These are phyloP conservation scores for Lindgomyces ingoldianus DNA, from an alignment of 495 filamentous ascomycete species.

Conservation along the genomic window DNA sequence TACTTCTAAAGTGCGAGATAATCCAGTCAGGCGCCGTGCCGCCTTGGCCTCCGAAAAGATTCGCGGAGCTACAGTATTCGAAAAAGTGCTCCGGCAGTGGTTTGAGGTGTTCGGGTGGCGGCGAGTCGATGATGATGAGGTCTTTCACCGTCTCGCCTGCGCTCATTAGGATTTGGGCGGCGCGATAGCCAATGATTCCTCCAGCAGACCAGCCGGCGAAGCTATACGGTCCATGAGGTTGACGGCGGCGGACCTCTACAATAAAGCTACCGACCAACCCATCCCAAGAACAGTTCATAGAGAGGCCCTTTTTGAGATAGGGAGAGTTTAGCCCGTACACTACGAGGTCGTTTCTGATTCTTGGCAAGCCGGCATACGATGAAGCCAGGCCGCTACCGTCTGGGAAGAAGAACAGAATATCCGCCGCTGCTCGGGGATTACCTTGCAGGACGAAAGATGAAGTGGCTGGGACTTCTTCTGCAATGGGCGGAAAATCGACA, in stretches of 20 bases:
- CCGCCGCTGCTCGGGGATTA: conserved; percentile 48
- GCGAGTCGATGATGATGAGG: background rate
- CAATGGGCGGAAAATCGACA: no score
- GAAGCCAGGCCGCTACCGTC: conserved; percentile 55
- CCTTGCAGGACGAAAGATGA: conserved; percentile 58
- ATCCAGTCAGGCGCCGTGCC: conserved; percentile 72
- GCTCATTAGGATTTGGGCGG: conserved; percentile 41
- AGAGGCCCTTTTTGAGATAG: conserved; percentile 56
- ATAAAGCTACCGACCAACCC: conserved; percentile 57
- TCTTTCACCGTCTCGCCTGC: conserved; percentile 14
- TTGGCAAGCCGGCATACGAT: conserved; percentile 40
- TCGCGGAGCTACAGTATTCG: background rate
- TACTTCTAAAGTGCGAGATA: conserved; percentile 75
- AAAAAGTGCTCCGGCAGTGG: background rate
- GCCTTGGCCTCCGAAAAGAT: conserved; percentile 47
- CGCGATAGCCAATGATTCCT: conserved; percentile 51
- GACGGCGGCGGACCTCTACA: conserved; percentile 62
- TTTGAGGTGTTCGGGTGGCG: background rate
- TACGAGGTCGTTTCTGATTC: conserved; percentile 12
- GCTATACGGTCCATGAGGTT: conserved; percentile 66
- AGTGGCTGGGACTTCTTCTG: conserved; percentile 31
- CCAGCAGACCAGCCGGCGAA: conserved; percentile 61
- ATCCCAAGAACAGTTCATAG: conserved; percentile 53
- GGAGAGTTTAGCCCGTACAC: conserved; percentile 44
- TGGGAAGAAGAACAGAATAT: conserved; percentile 54